phyloP scores from a whole-genome alignment of 805 yeast species.

The Candida easanensis region DNA sequence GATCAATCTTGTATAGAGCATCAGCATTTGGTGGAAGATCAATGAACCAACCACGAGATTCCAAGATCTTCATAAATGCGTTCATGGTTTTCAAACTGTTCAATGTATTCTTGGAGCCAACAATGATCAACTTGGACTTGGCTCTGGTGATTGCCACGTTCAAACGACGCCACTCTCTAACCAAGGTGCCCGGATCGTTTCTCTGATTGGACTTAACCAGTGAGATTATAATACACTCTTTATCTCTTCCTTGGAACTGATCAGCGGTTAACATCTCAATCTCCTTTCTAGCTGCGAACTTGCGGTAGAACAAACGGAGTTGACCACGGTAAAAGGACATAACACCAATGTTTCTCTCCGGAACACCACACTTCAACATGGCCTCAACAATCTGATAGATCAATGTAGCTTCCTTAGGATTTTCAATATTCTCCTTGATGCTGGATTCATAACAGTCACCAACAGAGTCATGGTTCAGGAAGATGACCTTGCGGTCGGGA shows the following conservation, averaged over 20 bases:
- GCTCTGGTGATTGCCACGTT: conserved; percentile 96
- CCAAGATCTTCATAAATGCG: conserved; percentile 58
- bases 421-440: conserved; percentile 67
- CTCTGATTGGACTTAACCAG: conserved; percentile 77
- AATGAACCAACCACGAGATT: conserved; percentile 61
- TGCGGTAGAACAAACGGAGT: conserved; percentile 43
- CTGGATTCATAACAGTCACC: conserved; percentile 51
- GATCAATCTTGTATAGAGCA: neutral
- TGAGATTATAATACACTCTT: conserved; percentile 86
- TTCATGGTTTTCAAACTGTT: conserved; percentile 32
- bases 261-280: conserved; percentile 91
- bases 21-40: conserved; percentile 42
- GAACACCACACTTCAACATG: conserved; percentile 57
- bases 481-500: conserved; percentile 60
- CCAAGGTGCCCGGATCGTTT: conserved; percentile 66
- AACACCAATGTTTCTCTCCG: conserved; percentile 65
- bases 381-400: conserved; percentile 60
- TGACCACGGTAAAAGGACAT: conserved; percentile 91
- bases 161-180: conserved; percentile 86
- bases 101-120: conserved; percentile 55
- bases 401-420: conserved; percentile 67
- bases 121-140: conserved; percentile 71
- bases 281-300: conserved; percentile 32
- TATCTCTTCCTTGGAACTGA: conserved; percentile 94
- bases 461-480: conserved; percentile 73